Percentiles rank a stretch among this genome's conserved stretches.
Evolutionary conservation across 192 early-diverging fungal species (phyloP).

Genomic region (Entophlyctis luteolus): DNA sequence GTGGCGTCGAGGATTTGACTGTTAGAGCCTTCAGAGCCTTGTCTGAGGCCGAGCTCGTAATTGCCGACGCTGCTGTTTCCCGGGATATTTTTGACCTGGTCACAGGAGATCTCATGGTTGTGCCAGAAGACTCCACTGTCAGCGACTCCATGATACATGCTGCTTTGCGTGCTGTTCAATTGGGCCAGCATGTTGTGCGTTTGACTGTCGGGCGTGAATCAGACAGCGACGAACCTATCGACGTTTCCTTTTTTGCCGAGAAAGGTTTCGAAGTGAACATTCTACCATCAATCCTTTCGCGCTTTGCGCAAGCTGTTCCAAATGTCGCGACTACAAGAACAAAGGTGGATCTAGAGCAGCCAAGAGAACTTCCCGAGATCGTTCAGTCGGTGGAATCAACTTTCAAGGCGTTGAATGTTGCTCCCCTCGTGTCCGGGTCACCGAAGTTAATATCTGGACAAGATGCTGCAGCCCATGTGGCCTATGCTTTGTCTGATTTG

Average conservation of each 20-base stretch:
- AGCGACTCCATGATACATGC: background rate
- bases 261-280: conserved; percentile 67
- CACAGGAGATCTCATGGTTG: conserved; percentile 13
- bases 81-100: conserved; percentile 18
- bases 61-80: conserved; percentile 23
- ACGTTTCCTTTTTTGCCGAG: conserved; percentile 47
- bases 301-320: background rate
- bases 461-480: conserved; percentile 68
- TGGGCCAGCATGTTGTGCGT: conserved; percentile 26
- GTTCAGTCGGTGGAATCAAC: background rate
- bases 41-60: conserved; percentile 23
- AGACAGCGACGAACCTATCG: background rate
- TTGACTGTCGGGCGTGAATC: conserved; percentile 2
- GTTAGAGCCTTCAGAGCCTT: conserved; percentile 20
- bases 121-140: background rate
- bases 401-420: background rate
- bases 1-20: conserved; percentile 21
- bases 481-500: conserved; percentile 74
- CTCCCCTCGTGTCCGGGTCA: background rate
- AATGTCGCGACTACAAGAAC: background rate
- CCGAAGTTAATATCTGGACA: conserved; percentile 49
- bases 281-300: conserved; percentile 48
- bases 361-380: background rate
- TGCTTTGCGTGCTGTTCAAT: conserved; percentile 22
- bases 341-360: background rate